phyloP scores from a whole-genome alignment of 352 stramenopile species.

The Pythium rishiriense region DNA sequence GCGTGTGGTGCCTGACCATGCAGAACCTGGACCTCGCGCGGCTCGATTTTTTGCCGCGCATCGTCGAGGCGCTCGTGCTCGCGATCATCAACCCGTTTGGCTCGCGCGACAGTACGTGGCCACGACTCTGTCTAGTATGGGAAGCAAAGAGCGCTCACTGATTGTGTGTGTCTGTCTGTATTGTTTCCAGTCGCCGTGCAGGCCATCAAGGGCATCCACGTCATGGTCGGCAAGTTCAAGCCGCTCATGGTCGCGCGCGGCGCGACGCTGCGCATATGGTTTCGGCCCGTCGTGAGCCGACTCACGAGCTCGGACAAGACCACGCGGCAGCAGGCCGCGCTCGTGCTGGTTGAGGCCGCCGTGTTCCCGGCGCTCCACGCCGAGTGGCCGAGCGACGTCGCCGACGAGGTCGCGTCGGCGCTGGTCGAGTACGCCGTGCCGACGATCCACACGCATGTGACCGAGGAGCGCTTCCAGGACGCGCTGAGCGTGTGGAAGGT shows the following conservation, averaged over 20 bases:
- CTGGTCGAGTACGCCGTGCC: conserved; percentile 49
- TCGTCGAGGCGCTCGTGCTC: conserved; percentile 63
- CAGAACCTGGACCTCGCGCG: conserved; percentile 53
- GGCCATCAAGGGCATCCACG: conserved; percentile 58
- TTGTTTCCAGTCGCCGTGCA: conserved; percentile 65
- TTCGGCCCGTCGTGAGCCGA: conserved; percentile 54
- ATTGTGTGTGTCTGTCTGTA: too few species aligned
- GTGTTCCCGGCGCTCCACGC: not conserved
- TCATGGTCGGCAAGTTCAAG: conserved; percentile 55
- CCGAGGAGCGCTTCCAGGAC: conserved; percentile 39
- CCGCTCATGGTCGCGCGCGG: conserved; percentile 32
- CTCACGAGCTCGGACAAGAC: conserved; percentile 46
- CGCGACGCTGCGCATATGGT: conserved; percentile 43
- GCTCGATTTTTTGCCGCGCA: conserved; percentile 49
- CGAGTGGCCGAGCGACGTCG: conserved; percentile 18
- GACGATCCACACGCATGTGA: conserved; percentile 56
- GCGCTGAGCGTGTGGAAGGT: conserved; percentile 61
- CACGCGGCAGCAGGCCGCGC: conserved; percentile 46
- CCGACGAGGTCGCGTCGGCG: conserved; percentile 38
- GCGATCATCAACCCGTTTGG: conserved; percentile 75
- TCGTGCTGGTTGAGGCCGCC: conserved; percentile 51
- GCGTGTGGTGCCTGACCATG: conserved; percentile 64
- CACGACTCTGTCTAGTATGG: not conserved
- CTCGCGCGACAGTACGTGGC: conserved; percentile 57
- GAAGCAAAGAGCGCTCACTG: not conserved